A percentile compares a stretch with the other conserved stretches of the same genome.
Conservation (phyloP, 352 stramenopile genomes). For the Halophytophthora batemanensis region DNA sequence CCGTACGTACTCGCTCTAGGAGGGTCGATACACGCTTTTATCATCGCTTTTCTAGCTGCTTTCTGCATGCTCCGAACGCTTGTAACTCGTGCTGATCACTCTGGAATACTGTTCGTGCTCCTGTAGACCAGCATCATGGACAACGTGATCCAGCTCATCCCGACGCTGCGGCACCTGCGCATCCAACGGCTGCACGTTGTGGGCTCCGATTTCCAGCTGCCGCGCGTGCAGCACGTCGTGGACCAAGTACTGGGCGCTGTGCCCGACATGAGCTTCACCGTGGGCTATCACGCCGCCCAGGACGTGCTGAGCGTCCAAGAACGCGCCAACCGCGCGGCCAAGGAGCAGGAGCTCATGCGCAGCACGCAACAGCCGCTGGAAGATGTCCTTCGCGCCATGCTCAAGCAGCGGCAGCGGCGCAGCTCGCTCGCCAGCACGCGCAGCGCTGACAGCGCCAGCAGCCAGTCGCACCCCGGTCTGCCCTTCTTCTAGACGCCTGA, state of each 20-base stretch:
- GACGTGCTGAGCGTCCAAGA: conserved; percentile 16
- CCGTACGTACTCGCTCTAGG: conserved; percentile 23
- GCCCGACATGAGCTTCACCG: neutral
- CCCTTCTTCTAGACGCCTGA: too few species aligned
- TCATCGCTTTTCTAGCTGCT: too few species aligned
- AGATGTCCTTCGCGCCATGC: conserved; percentile 19
- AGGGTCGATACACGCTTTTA: too few species aligned
- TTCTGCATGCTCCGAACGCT: neutral
- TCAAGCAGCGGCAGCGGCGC: conserved; percentile 19
- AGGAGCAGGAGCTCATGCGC: conserved; percentile 18
- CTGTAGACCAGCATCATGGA: too few species aligned
- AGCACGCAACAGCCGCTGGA: conserved; percentile 14
- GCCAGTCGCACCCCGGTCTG: too few species aligned
- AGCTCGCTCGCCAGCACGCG: conserved; percentile 18
- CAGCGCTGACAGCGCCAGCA: conserved; percentile 15
- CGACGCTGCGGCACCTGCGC: too few species aligned
- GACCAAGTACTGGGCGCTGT: neutral
- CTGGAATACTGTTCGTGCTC: too few species aligned
- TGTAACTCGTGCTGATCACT: neutral
- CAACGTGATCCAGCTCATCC: too few species aligned
- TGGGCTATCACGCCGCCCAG: neutral
- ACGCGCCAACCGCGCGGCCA: conserved; percentile 14
- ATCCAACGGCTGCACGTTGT: too few species aligned
- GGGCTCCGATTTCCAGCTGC: too few species aligned
- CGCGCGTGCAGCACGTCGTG: too few species aligned